Evolutionary conservation across 805 yeast genomes (phyloP).

Genomic region (Torulaspora gathmanii): DNA sequence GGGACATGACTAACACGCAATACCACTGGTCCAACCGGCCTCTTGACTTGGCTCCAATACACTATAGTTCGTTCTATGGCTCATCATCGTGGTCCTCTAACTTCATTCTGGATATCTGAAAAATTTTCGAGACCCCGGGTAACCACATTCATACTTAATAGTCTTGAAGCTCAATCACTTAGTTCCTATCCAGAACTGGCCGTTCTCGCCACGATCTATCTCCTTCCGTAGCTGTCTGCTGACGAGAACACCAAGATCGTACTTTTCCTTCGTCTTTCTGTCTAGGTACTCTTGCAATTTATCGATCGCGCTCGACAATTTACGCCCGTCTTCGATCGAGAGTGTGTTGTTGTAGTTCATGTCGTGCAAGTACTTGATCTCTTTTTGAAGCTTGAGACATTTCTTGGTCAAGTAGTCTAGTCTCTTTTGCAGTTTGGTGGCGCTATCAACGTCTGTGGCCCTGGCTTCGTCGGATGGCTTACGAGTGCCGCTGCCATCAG

Average conservation of each 20-base stretch:
- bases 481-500: constrained; percentile 12
- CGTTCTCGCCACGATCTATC: constrained; percentile 41
- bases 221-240: constrained; percentile 40
- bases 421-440: constrained; percentile 30
- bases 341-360: constrained; percentile 37
- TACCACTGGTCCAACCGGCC: neutral
- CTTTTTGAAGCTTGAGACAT: constrained; percentile 37
- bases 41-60: too few relatives aligned
- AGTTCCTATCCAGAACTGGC: constrained; percentile 35
- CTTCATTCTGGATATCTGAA: neutral
- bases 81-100: neutral
- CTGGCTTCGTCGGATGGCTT: constrained; percentile 13
- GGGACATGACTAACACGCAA: constrained; percentile 38
- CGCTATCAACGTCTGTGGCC: constrained; percentile 8
- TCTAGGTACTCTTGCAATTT: constrained; percentile 40
- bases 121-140: constrained; percentile 4
- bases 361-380: constrained; percentile 36
- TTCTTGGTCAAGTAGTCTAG: constrained; percentile 35
- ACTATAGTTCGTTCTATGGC: neutral
- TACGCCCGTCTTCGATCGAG: constrained; percentile 39
- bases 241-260: constrained; percentile 40
- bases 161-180: constrained; percentile 10
- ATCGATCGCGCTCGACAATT: constrained; percentile 36
- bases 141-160: neutral
- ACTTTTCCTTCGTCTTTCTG: constrained; percentile 40